phyloP scores from a whole-genome alignment of 179 eudicot species.

The Amaranthus tricolor region DNA sequence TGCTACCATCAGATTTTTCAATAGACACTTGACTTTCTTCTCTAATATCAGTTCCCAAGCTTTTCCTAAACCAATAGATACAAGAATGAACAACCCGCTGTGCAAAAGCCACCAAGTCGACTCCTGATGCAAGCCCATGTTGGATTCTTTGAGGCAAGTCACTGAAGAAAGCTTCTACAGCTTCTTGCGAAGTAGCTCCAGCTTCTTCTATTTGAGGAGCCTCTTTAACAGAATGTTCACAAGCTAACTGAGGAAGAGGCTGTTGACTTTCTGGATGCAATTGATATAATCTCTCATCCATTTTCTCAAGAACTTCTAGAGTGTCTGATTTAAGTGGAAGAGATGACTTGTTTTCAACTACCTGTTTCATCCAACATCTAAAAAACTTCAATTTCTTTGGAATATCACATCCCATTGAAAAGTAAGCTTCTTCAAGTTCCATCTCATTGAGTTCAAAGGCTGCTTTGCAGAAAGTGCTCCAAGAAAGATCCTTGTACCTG shows the following conservation, averaged over 20 bases:
- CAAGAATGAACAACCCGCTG: slow-evolving; percentile 60
- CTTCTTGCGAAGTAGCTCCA: slow-evolving; percentile 35
- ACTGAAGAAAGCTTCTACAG: slow-evolving; percentile 59
- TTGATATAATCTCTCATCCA: slow-evolving; percentile 24
- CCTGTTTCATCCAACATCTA: slow-evolving; percentile 87
- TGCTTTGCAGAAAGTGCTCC: slow-evolving; percentile 68
- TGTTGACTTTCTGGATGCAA: slow-evolving; percentile 39
- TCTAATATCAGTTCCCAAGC: slow-evolving; percentile 27
- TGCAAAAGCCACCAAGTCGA: slow-evolving; percentile 67
- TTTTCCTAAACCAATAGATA: slow-evolving; percentile 53
- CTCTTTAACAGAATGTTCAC: slow-evolving; percentile 20
- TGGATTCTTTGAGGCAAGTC: slow-evolving; percentile 61
- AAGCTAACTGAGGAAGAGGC: slow-evolving; percentile 28
- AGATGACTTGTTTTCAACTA: slow-evolving; percentile 26
- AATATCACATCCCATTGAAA: slow-evolving; percentile 31
- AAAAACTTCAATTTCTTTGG: slow-evolving; percentile 83
- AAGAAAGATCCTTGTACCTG: slow-evolving; percentile 49
- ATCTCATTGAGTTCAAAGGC: slow-evolving; percentile 45
- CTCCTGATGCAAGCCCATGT: slow-evolving; percentile 66
- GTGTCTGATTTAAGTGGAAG: slow-evolving; percentile 21
- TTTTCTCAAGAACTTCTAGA: slow-evolving; percentile 23
- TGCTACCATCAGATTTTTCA: slow-evolving; percentile 33
- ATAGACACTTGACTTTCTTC: slow-evolving; percentile 30
- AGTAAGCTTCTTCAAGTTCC: slow-evolving; percentile 68
- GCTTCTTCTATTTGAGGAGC: slow-evolving; percentile 30